Percentiles rank a stretch among this genome's conserved stretches.
Conservation (phyloP, 305 asterid species). For the Fraxinus paxiana region DNA sequence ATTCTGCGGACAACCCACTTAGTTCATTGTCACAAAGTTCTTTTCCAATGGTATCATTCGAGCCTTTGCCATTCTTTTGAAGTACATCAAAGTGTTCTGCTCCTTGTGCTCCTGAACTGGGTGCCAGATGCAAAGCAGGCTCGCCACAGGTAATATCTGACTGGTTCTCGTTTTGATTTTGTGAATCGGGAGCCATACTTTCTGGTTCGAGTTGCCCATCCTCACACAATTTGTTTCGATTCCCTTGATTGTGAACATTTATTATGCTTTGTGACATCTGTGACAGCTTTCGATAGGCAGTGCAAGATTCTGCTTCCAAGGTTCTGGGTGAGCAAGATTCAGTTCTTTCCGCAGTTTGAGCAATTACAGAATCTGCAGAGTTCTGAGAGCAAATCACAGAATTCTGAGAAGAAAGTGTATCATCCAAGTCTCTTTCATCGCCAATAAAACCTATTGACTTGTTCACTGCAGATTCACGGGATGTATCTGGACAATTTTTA, state of each 20-base stretch:
- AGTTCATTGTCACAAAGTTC: constrained; percentile 44
- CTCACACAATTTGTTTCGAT: constrained; percentile 26
- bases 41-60: constrained; percentile 25
- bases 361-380: constrained; percentile 47
- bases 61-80: constrained; percentile 29
- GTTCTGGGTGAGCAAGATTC: constrained; percentile 45
- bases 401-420: constrained; percentile 63
- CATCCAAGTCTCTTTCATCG: constrained; percentile 55
- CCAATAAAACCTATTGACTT: constrained; percentile 36
- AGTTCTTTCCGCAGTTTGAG: constrained; percentile 45
- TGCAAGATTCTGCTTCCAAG: constrained; percentile 45
- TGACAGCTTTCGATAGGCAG: constrained; percentile 48
- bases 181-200: constrained; percentile 31
- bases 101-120: constrained; percentile 35
- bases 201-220: constrained; percentile 30
- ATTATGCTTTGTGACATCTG: constrained; percentile 51
- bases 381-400: constrained; percentile 60
- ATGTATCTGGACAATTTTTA: constrained; percentile 33
- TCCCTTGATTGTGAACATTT: constrained; percentile 36
- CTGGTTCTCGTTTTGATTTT: constrained; percentile 36
- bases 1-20: constrained; percentile 65
- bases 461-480: constrained; percentile 39
- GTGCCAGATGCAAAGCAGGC: constrained; percentile 25
- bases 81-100: constrained; percentile 24
- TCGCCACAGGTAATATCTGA: constrained; percentile 17